A percentile compares a stretch with the other conserved stretches of the same genome.
phyloP scores from a whole-genome alignment of 306 rosid genomes.

The Arachis hypogaea region DNA sequence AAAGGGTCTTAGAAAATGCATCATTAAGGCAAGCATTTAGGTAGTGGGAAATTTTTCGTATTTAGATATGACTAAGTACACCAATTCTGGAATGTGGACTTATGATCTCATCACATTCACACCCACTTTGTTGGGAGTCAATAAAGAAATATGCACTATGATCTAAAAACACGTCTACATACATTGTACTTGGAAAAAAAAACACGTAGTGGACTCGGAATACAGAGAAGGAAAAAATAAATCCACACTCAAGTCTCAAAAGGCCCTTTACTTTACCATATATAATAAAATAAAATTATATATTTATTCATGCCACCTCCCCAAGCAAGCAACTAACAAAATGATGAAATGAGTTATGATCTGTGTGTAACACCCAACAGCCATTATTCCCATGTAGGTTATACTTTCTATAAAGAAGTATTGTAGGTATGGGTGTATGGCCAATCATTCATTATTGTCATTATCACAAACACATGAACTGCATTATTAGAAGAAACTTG shows the following conservation, averaged over 20 bases:
- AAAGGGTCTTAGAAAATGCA: constrained; percentile 32
- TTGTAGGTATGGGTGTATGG: constrained; percentile 16
- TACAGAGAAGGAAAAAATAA: background rate
- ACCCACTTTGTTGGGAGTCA: constrained; percentile 34
- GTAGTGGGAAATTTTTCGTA: background rate
- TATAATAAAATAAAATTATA: too few species aligned
- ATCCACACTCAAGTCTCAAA: constrained; percentile 27
- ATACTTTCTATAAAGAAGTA: constrained; percentile 3
- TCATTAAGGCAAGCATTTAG: constrained; percentile 31
- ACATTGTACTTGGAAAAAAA: constrained; percentile 37
- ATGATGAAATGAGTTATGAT: background rate
- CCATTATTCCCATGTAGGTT: constrained; percentile 27
- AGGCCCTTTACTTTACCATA: background rate
- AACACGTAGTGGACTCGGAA: background rate
- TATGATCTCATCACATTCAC: constrained; percentile 40
- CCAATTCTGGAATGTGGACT: constrained; percentile 39
- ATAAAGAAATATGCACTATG: constrained; percentile 22
- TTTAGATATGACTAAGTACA: constrained; percentile 29
- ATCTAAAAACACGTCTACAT: constrained; percentile 39
- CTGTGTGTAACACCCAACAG: constrained; percentile 16
- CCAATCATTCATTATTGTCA: background rate
- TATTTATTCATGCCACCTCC: constrained; percentile 6
- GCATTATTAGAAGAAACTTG: background rate
- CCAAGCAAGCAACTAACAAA: constrained; percentile 41
- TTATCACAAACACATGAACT: background rate